Percentiles rank a stretch among this genome's conserved stretches.
Evolutionary conservation across 1,284 basidiomycete genomes (phyloP).

Genomic region (Leccinum holopus): DNA sequence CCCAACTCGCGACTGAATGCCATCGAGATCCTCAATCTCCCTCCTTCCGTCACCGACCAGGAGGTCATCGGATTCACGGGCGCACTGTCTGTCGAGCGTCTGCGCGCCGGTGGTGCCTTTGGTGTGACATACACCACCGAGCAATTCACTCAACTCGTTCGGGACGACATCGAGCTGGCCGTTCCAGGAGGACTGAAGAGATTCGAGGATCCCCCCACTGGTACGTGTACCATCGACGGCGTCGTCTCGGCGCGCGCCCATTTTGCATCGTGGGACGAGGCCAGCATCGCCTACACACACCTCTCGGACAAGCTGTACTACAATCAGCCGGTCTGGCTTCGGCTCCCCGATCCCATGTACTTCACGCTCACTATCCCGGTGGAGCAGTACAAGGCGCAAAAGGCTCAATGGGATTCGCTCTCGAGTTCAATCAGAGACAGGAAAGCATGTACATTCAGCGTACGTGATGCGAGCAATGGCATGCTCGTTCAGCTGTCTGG

Average conservation of each 20-base stretch:
- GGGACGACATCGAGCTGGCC: slow-evolving; percentile 20
- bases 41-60: slow-evolving; percentile 20
- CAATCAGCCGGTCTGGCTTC: slow-evolving; percentile 34
- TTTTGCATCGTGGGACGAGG: slow-evolving; percentile 49
- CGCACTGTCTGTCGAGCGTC: slow-evolving; percentile 24
- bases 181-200: slow-evolving; percentile 16
- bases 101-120: slow-evolving; percentile 8
- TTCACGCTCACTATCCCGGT: slow-evolving; percentile 47
- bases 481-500: slow-evolving; percentile 32
- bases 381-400: slow-evolving; percentile 53
- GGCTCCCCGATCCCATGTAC: slow-evolving; percentile 44
- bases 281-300: slow-evolving; percentile 37
- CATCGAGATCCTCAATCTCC: slow-evolving; percentile 34
- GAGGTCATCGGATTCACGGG: slow-evolving; percentile 25
- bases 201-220: slow-evolving; percentile 24
- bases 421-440: slow-evolving; percentile 34
- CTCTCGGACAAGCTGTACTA: slow-evolving; percentile 33
- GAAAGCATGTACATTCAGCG: slow-evolving; percentile 28
- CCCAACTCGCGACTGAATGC: slow-evolving; percentile 29
- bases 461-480: slow-evolving; percentile 19
- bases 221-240: slow-evolving; percentile 22
- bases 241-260: slow-evolving; percentile 37
- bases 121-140: not conserved
- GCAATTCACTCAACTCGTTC: slow-evolving; percentile 16
- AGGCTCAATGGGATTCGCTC: slow-evolving; percentile 46